A percentile compares a stretch with the other conserved stretches of the same genome.
Evolutionary conservation across 2,329 filamentous ascomycete genomes (phyloP).

Genomic region (Alternaria novae-zelandiae): DNA sequence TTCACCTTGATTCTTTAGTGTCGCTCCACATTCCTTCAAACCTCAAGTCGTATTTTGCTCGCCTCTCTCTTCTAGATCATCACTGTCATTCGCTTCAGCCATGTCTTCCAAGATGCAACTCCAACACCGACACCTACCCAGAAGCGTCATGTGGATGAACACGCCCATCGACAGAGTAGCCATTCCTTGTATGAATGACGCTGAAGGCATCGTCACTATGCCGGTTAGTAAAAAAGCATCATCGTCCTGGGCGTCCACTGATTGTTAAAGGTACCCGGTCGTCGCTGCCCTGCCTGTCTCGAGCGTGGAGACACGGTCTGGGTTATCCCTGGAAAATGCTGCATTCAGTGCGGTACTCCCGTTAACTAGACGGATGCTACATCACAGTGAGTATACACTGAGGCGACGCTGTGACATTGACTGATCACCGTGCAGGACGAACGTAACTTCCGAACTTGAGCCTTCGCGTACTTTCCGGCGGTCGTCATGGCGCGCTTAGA

Average conservation of each 20-base stretch:
- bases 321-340: slow-evolving; percentile 51
- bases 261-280: slow-evolving; percentile 45
- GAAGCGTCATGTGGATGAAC: slow-evolving; percentile 35
- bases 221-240: slow-evolving; percentile 32
- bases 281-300: slow-evolving; percentile 49
- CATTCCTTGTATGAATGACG: slow-evolving; percentile 36
- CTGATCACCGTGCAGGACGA: slow-evolving; percentile 7
- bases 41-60: neutral
- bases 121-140: neutral
- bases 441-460: slow-evolving; percentile 7
- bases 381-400: slow-evolving; percentile 2
- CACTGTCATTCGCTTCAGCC: neutral
- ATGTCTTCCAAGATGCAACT: neutral
- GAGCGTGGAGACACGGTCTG: slow-evolving; percentile 50
- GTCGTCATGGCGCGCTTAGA: slow-evolving; percentile 10
- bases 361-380: slow-evolving; percentile 37
- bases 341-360: slow-evolving; percentile 48
- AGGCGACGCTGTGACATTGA: neutral
- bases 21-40: neutral
- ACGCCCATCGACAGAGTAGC: slow-evolving; percentile 31
- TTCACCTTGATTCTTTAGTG: neutral
- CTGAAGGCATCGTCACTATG: slow-evolving; percentile 41
- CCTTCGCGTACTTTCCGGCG: slow-evolving; percentile 10
- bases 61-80: neutral
- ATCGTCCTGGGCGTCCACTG: neutral